phyloP scores from a whole-genome alignment of 2,329 filamentous ascomycete species.

The Hymenoscyphus repandus region DNA sequence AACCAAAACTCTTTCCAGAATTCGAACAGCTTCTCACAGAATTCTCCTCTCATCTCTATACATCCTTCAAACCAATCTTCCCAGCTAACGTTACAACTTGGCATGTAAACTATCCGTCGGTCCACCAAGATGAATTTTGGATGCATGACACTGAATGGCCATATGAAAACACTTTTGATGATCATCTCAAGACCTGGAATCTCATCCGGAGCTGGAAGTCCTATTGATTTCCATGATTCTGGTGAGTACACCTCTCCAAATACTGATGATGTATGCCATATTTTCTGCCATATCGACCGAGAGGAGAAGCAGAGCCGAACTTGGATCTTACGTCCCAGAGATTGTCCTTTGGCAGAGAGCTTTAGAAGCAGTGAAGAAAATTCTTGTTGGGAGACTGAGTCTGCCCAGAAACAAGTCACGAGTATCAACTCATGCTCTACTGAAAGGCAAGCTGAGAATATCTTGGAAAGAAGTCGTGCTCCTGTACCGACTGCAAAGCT shows the following conservation, averaged over 20 bases:
- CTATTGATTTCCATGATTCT: constrained; percentile 52
- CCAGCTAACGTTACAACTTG: constrained; percentile 82
- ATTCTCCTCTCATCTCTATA: constrained; percentile 57
- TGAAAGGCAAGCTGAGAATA: constrained; percentile 56
- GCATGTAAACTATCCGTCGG: constrained; percentile 59
- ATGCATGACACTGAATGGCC: constrained; percentile 82
- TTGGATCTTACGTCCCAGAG: constrained; percentile 27
- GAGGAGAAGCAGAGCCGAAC: constrained; percentile 75
- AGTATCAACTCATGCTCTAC: constrained; percentile 64
- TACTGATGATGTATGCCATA: constrained; percentile 63
- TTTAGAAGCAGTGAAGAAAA: constrained; percentile 52
- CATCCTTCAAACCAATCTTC: constrained; percentile 83
- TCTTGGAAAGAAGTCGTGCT: constrained; percentile 44
- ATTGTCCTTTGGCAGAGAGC: constrained; percentile 47
- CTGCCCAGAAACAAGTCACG: constrained; percentile 79
- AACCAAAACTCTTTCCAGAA: constrained; percentile 72
- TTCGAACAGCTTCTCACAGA: constrained; percentile 54
- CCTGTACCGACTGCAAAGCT: constrained; percentile 54
- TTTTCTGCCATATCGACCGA: constrained; percentile 64
- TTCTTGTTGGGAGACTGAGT: constrained; percentile 53
- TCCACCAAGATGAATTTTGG: constrained; percentile 78
- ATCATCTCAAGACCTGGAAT: constrained; percentile 59
- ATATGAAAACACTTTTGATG: constrained; percentile 74
- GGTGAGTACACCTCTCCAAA: constrained; percentile 58
- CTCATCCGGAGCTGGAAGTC: constrained; percentile 51